Conservation (phyloP, 805 yeast species). For the Kluyveromyces lactis region DNA sequence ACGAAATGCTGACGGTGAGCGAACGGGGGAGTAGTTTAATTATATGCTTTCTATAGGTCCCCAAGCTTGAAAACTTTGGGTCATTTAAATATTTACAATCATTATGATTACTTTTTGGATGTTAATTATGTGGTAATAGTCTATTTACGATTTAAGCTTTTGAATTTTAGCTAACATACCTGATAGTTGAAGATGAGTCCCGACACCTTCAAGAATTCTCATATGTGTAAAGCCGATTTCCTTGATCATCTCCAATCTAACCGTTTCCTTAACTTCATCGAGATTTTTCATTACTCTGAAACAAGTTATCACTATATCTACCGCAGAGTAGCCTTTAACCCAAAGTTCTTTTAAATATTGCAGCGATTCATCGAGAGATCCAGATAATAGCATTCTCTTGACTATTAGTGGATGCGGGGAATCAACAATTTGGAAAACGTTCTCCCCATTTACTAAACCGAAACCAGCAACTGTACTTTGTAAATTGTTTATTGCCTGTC, state of each 20-base stretch:
- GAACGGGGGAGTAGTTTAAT: too few species aligned
- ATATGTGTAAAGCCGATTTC: constrained; percentile 88
- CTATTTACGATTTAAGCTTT: constrained; percentile 9
- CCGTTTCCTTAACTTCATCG: constrained; percentile 57
- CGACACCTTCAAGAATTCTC: constrained; percentile 89
- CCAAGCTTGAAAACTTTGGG: too few species aligned
- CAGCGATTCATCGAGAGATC: constrained; percentile 57
- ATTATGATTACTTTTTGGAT: too few species aligned
- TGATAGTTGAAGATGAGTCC: constrained; percentile 76
- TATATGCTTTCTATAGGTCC: too few species aligned
- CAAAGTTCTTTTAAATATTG: constrained; percentile 56
- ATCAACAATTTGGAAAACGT: constrained; percentile 92
- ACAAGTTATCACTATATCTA: constrained; percentile 84
- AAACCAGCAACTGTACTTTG: constrained; percentile 95
- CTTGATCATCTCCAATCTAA: constrained; percentile 66
- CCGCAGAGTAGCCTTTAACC: constrained; percentile 87
- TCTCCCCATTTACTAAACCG: constrained; percentile 81
- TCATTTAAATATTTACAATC: too few species aligned
- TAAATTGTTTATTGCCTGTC: constrained; percentile 91
- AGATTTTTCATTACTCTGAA: constrained; percentile 80
- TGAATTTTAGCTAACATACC: constrained; percentile 63
- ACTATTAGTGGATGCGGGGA: constrained; percentile 91
- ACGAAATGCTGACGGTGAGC: too few species aligned
- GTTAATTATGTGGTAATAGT: too few species aligned
- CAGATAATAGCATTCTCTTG: constrained; percentile 52